These are phyloP conservation scores for Podospora pseudopauciseta DNA, from an alignment of 495 filamentous ascomycete species.

Conservation along the genomic window DNA sequence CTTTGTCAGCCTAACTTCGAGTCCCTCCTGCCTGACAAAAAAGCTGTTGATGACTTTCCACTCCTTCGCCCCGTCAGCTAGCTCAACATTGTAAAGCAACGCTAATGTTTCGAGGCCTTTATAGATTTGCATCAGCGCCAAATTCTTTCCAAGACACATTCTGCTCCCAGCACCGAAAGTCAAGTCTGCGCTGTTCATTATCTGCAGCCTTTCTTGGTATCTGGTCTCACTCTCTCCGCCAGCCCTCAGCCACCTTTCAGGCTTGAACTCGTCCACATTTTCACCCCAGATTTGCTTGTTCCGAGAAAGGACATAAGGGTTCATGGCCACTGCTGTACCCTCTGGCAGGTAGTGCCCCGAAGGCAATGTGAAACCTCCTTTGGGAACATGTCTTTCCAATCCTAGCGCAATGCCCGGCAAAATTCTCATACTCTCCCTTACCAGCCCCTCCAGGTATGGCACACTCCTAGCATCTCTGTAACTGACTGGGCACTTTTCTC, in stretches of 20 bases:
- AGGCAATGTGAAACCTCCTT: slow-evolving; percentile 37
- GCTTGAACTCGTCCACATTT: slow-evolving; percentile 48
- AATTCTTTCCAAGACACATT: slow-evolving; percentile 42
- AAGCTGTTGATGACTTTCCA: slow-evolving; percentile 38
- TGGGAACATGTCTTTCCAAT: slow-evolving; percentile 45
- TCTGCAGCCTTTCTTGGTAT: slow-evolving; percentile 28
- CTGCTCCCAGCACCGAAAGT: slow-evolving; percentile 41
- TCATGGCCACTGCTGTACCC: slow-evolving; percentile 36
- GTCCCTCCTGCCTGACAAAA: slow-evolving; percentile 37
- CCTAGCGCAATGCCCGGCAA: slow-evolving; percentile 46
- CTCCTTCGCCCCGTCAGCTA: slow-evolving; percentile 33
- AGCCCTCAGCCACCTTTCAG: slow-evolving; percentile 50
- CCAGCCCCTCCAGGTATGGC: slow-evolving; percentile 49
- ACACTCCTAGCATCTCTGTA: slow-evolving; percentile 20
- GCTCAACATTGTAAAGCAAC: slow-evolving; percentile 32
- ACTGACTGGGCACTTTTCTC: slow-evolving; percentile 8
- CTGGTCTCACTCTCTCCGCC: slow-evolving; percentile 25
- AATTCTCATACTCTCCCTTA: slow-evolving; percentile 52
- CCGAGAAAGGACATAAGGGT: slow-evolving; percentile 39
- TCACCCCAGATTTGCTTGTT: slow-evolving; percentile 43
- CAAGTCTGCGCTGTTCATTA: slow-evolving; percentile 33
- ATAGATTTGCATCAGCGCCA: slow-evolving; percentile 42
- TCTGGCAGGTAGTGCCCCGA: slow-evolving; percentile 38
- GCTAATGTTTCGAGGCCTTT: slow-evolving; percentile 42
- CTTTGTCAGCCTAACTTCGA: slow-evolving; percentile 15